These are phyloP conservation scores for Psilocybe azurescens DNA, from an alignment of 768 basidiomycete species.

Conservation along the genomic window DNA sequence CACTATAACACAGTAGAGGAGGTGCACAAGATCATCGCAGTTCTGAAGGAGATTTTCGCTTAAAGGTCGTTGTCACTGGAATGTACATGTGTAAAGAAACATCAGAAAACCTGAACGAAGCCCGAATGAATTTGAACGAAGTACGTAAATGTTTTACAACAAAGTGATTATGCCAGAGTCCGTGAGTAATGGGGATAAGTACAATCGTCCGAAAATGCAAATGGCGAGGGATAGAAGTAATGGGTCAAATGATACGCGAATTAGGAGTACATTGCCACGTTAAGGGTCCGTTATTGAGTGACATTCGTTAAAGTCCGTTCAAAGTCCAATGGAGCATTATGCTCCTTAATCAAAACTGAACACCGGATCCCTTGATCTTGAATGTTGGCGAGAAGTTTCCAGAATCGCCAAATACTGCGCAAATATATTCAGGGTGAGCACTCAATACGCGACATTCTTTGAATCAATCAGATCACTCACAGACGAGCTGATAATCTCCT, in stretches of 20 bases:
- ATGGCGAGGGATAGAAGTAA: conserved; percentile 1
- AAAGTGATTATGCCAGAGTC: not conserved
- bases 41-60: conserved; percentile 53
- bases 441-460: not conserved
- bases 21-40: conserved; percentile 60
- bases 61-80: not conserved
- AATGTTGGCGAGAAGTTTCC: conserved; percentile 43
- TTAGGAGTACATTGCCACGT: not conserved
- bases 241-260: not conserved
- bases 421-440: conserved; percentile 1
- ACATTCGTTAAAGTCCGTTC: not conserved
- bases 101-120: not conserved
- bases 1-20: conserved; percentile 83
- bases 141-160: not conserved
- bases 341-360: conserved; percentile 11
- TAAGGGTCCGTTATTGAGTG: not conserved
- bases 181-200: not conserved
- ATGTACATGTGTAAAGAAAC: not conserved
- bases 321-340: conserved; percentile 1
- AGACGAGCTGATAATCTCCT: conserved; percentile 42
- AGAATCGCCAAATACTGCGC: conserved; percentile 56
- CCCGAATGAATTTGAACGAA: not conserved
- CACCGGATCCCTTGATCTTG: conserved; percentile 28
- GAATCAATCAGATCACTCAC: conserved; percentile 34
- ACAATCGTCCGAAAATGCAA: conserved; percentile 3